Base-by-base conservation (phyloP, 2,329 filamentous ascomycete genomes). In the Cadophora sp. region DNA sequence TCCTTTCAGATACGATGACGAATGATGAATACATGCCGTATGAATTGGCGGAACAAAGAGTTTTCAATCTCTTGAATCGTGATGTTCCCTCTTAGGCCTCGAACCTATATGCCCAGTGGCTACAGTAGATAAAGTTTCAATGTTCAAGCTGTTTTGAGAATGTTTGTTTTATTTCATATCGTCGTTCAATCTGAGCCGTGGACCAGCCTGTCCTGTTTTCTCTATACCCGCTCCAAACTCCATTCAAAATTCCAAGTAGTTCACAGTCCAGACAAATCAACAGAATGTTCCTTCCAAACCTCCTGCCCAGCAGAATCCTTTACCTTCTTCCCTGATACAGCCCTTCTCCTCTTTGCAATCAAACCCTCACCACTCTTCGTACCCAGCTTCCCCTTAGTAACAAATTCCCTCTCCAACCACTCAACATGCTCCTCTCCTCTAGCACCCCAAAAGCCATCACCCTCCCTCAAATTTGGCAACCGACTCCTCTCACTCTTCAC, bases 401-500 rank as follows among this genome's bases (percentile, higher is more conserved):
- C 73, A 70, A 77, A 77, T 18, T 68, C 64, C 18, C 69, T 59
- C 33, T 74, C 70, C 11, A 79, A 71, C 68, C 76, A 78, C n/a
- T 73, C 65, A 56, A 77, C 48, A 60, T 70, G 47, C 47, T 27
- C 36, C 33, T 59, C 60, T n/a, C 33, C 55, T n/a, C 22, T 61
- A 13, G 51, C 55, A 50, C 47, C 61, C 59, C 30, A 33, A 56
- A 30, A 41, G 13, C 65, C 14, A 30, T 61, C 43, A 59, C 65
- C 47, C 45, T 51, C 58, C 14, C 56, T 55, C 62, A 47, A 16
- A 22, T 63, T 53, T 72, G 76, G 73, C 11, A 78, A 72, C 64
- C 80, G 80, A 62, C 79, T 77, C 7, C 76, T 73, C 67, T 81
- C 79, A 60, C 79, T 79, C 48, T 76, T 75, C 16, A 77, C 72